Base-by-base conservation (phyloP, 495 filamentous ascomycete species). In the Hypoxylon crocopeplum region DNA sequence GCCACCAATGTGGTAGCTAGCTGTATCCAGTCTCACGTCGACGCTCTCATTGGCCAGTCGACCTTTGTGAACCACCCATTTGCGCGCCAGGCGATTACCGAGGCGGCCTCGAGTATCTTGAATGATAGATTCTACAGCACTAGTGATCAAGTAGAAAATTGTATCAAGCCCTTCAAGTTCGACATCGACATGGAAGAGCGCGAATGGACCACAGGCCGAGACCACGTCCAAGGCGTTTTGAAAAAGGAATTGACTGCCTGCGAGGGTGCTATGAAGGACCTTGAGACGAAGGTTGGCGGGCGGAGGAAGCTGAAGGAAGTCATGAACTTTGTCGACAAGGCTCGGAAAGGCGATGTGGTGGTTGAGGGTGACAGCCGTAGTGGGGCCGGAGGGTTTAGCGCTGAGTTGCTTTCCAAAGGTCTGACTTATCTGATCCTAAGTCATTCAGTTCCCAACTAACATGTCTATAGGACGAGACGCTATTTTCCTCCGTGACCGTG, bases 121-220 rank as follows among this genome's bases (percentile, higher is more conserved):
- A 94, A 92, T 56, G 94, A 99, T 55, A 86, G 93, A 1, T 96
- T 95, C 62, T 97, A 96, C 75, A 92, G 91, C 68, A 98, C 95
- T 2, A 91, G 88, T 60, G 94, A 99, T 68, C 93, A 97, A 70
- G 92, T 99, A n/a, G 94, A 99, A 72, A 97, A 97, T 67, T 98
- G 94, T 69, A 93, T 99, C 78, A 99, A 99, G 70, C 94, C 94
- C 1, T 99, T 92, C 78, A 99, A 98, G 69, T 98, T 88, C 62
- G 91, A 97, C 53, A 94, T 98, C 41, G 94, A 99, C 68, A 86
- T 98, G 39, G 89, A 96, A 59, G 88, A 91, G 16, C 77, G 84
- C 5, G 95, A 98, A 70, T 99, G 94, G 94, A 72, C 77, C 4
- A 84, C 88, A 52, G 92, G 91, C 0, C 77, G 92, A 53, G 91